Conservation (phyloP, 2,329 filamentous ascomycete species). For the Cadophora sp. region DNA sequence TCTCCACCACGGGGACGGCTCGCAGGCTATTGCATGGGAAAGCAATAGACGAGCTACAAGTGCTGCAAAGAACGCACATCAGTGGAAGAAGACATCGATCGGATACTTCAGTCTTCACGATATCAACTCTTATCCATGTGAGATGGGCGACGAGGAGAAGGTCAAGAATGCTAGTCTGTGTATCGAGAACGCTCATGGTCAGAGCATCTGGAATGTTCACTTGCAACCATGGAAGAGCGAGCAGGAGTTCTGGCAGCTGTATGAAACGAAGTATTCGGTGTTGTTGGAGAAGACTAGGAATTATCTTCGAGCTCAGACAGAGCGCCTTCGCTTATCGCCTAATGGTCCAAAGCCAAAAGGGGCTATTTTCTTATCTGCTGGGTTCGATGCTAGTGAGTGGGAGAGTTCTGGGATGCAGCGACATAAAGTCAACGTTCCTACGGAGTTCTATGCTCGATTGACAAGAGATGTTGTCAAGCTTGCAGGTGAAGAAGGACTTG, state of each 20-base stretch:
- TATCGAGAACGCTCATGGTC: slow-evolving; percentile 91
- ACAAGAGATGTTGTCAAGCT: slow-evolving; percentile 84
- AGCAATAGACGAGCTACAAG: slow-evolving; percentile 76
- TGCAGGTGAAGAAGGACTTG: slow-evolving; percentile 78
- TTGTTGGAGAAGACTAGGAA: slow-evolving; percentile 81
- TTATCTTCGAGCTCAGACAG: slow-evolving; percentile 78
- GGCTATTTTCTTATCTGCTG: slow-evolving; percentile 93
- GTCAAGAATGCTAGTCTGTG: slow-evolving; percentile 93
- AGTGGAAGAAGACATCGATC: slow-evolving; percentile 84
- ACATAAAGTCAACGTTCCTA: slow-evolving; percentile 94
- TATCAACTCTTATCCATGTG: slow-evolving; percentile 98
- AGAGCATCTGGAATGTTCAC: slow-evolving; percentile 96
- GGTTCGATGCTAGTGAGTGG: slow-evolving; percentile 97
- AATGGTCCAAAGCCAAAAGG: slow-evolving; percentile 73
- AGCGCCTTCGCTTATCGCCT: slow-evolving; percentile 62
- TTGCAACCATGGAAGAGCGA: slow-evolving; percentile 84
- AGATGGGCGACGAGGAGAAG: slow-evolving; percentile 91
- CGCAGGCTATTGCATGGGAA: slow-evolving; percentile 90
- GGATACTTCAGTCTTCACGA: slow-evolving; percentile 98
- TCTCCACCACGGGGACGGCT: slow-evolving; percentile 93
- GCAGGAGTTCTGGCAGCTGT: slow-evolving; percentile 87
- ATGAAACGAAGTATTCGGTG: slow-evolving; percentile 77
- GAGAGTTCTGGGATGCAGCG: slow-evolving; percentile 93
- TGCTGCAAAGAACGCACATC: slow-evolving; percentile 72
- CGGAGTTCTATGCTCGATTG: slow-evolving; percentile 92